These are phyloP conservation scores for Hibiscus trionum DNA, from an alignment of 345 rosid species.

Conservation along the genomic window DNA sequence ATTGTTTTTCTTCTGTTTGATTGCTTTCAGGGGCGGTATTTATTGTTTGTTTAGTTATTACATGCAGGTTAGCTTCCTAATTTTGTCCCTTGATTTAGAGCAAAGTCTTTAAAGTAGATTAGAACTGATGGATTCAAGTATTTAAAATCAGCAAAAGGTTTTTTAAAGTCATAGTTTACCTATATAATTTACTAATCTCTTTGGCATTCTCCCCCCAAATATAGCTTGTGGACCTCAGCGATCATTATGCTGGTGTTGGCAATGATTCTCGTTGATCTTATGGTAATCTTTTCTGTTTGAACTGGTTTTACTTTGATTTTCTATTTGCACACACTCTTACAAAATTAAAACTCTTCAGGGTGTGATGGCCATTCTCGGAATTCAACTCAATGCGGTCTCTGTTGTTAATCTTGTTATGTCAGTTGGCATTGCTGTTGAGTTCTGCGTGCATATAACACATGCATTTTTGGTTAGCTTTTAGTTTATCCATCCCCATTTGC, in stretches of 20 bases:
- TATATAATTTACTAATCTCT: not conserved
- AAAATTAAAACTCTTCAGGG: constrained; percentile 55
- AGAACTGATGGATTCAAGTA: not conserved
- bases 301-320: not conserved
- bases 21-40: constrained; percentile 71
- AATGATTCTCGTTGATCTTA: constrained; percentile 81
- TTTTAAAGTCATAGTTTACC: not conserved
- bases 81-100: not conserved
- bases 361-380: constrained; percentile 76
- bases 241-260: constrained; percentile 81
- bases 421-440: constrained; percentile 93
- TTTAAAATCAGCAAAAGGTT: not conserved
- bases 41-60: constrained; percentile 76
- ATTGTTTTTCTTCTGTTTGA: not conserved
- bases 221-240: constrained; percentile 86
- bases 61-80: constrained; percentile 63
- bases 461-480: constrained; percentile 63
- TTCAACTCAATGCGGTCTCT: constrained; percentile 92
- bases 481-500: not conserved
- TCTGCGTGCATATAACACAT: constrained; percentile 90
- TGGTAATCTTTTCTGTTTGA: constrained; percentile 39
- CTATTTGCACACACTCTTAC: constrained; percentile 6
- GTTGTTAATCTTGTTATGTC: constrained; percentile 96
- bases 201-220: constrained; percentile 12
- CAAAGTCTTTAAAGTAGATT: not conserved